Base-by-base conservation (phyloP, 2,329 filamentous ascomycete species). In the Cyphellophora europaea region DNA sequence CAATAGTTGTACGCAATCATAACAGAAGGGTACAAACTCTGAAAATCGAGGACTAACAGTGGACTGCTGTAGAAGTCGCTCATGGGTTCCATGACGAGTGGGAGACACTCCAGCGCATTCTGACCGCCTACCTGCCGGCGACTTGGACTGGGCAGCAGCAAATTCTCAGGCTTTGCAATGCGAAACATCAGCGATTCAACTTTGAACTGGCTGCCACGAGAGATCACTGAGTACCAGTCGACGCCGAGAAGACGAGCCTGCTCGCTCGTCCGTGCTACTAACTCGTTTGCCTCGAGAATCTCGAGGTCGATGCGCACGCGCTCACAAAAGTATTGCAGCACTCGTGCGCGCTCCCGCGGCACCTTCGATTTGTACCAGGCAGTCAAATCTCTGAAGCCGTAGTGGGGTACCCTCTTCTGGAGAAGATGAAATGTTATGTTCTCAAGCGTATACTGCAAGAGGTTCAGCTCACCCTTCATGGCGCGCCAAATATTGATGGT, bases 1-100 rank as follows among this genome's bases (percentile, higher is more conserved):
- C 91, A 98, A 54, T 95, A 91, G 52, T 98, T 98, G 65, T 98
- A 96, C 0, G 91, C 91, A 53, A 98, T 96, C 87, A 98, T 95
- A 41, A 96, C 80, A 57, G 88, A 95, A 0, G 91, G 91, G 47
- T 98, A 98, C 31, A 98, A 63, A 40, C 86, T 93, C 53, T 96
- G 89, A 44, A 98, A 98, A 58, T 98, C 91, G 5, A 98, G 68
- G 0, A 98, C 91, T 3, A 98, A 55, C 1, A 98, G 56, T 0
- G 91, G 91, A 42, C 84, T 91, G 37, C 69, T 86, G 59, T 98
- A 98, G 53, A 98, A 94, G 5, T 79, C 84, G 47, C 88, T 95
- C 50, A 91, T 86, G 0, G 91, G 91, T 53, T 98, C 91, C 88
- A 98, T 95, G 27, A 98, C 91, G 10, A 98, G 66, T 0, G 91